These are phyloP conservation scores for Mollisiaceae sp. DNA, from an alignment of 2,329 filamentous ascomycete species.

Conservation along the genomic window DNA sequence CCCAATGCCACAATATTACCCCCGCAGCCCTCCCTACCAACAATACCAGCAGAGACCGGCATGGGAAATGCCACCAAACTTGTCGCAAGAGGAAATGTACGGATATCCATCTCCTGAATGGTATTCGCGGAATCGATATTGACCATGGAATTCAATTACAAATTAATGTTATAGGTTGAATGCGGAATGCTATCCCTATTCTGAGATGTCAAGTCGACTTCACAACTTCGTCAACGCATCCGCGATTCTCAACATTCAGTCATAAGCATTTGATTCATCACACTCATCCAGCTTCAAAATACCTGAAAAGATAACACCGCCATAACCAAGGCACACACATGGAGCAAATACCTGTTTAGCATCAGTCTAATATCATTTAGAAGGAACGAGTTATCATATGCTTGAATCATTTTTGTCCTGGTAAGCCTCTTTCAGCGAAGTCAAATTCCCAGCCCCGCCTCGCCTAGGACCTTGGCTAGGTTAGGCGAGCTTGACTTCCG, in stretches of 20 bases:
- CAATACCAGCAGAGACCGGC: not conserved
- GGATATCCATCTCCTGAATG: not conserved
- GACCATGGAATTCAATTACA: not conserved
- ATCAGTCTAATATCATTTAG: not conserved
- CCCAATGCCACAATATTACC: not conserved
- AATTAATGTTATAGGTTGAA: too few species aligned
- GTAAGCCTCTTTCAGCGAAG: too few species aligned
- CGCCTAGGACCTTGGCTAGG: too few species aligned
- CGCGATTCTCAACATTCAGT: constrained; percentile 17
- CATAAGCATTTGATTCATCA: constrained; percentile 5
- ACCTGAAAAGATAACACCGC: constrained; percentile 13
- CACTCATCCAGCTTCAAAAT: constrained; percentile 17
- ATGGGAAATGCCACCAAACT: not conserved
- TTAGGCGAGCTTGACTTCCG: too few species aligned
- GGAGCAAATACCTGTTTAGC: constrained; percentile 6
- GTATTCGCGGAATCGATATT: not conserved
- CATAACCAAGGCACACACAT: constrained; percentile 13
- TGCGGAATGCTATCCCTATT: too few species aligned
- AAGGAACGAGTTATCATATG: constrained; percentile 13
- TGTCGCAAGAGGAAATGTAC: not conserved
- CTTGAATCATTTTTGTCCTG: constrained; percentile 14
- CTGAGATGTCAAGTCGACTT: not conserved
- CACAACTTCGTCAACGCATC: constrained; percentile 2
- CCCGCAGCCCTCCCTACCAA: not conserved
- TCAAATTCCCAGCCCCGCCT: too few species aligned